phyloP scores from a whole-genome alignment of 495 filamentous ascomycete species.

The Penicillium roqueforti region DNA sequence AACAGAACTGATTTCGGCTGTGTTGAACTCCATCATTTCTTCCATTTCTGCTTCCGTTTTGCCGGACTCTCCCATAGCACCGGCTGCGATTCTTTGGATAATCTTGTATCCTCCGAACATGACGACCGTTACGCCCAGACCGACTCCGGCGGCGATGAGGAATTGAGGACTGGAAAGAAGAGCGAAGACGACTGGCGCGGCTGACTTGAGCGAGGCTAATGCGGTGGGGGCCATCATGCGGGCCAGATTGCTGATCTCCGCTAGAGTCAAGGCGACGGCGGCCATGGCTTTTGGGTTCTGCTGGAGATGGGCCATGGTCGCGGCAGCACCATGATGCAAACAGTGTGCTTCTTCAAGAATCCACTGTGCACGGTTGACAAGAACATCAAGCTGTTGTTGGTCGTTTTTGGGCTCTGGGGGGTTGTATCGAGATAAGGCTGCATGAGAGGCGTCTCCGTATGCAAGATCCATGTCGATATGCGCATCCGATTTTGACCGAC shows the following conservation, averaged over 20 bases:
- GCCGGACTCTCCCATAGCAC: slow-evolving; percentile 5
- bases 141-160: slow-evolving; percentile 84
- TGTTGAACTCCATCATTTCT: slow-evolving; percentile 54
- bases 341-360: slow-evolving; percentile 83
- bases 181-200: slow-evolving; percentile 78
- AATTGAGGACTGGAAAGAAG: slow-evolving; percentile 89
- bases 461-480: slow-evolving; percentile 84
- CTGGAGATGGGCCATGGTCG: slow-evolving; percentile 83
- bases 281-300: slow-evolving; percentile 90
- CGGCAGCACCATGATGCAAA: slow-evolving; percentile 73
- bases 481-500: slow-evolving; percentile 47
- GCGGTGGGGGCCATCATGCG: slow-evolving; percentile 83
- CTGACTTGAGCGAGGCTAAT: slow-evolving; percentile 66
- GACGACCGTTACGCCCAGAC: slow-evolving; percentile 83
- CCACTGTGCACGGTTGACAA: slow-evolving; percentile 64
- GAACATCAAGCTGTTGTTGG: slow-evolving; percentile 53
- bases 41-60: slow-evolving; percentile 41
- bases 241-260: slow-evolving; percentile 78
- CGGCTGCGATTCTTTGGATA: slow-evolving; percentile 70
- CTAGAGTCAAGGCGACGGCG: slow-evolving; percentile 86
- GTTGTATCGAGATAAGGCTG: slow-evolving; percentile 36
- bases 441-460: slow-evolving; percentile 59
- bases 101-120: slow-evolving; percentile 97
- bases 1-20: slow-evolving; percentile 58
- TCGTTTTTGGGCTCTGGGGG: slow-evolving; percentile 41